Evolutionary conservation across 192 early-diverging fungal species (phyloP).

Genomic region (Coemansia sp.): DNA sequence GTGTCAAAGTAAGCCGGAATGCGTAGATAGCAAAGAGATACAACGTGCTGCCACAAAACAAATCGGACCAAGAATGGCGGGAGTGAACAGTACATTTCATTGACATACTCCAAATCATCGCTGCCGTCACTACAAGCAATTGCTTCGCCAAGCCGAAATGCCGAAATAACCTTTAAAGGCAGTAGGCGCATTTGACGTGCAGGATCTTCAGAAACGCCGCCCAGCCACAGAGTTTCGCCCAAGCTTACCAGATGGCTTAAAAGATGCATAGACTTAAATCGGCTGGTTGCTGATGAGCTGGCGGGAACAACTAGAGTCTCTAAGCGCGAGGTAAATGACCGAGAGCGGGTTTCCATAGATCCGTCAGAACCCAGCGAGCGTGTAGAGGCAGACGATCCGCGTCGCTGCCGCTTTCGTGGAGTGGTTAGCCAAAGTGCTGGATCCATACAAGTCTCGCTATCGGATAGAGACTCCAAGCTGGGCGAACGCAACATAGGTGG

Average conservation of each 20-base stretch:
- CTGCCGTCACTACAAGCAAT: conserved; percentile 23
- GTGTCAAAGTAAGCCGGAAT: conserved; percentile 41
- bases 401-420: conserved; percentile 38
- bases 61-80: conserved; percentile 37
- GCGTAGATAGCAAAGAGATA: conserved; percentile 37
- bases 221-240: conserved; percentile 48
- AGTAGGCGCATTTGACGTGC: conserved; percentile 10
- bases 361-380: background rate
- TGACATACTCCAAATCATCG: conserved; percentile 41
- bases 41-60: conserved; percentile 46
- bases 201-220: conserved; percentile 8
- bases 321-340: conserved; percentile 36
- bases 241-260: conserved; percentile 33
- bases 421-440: conserved; percentile 51
- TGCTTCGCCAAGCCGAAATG: conserved; percentile 39
- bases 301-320: conserved; percentile 31
- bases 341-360: conserved; percentile 14
- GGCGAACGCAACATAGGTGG: conserved; percentile 11
- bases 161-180: conserved; percentile 25
- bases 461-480: conserved; percentile 33
- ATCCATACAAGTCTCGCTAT: conserved; percentile 27
- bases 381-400: conserved; percentile 2
- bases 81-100: conserved; percentile 35
- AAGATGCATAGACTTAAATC: conserved; percentile 31
- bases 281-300: conserved; percentile 9